phyloP scores from a whole-genome alignment of 768 basidiomycete species.

The Tephrocybe rancida region DNA sequence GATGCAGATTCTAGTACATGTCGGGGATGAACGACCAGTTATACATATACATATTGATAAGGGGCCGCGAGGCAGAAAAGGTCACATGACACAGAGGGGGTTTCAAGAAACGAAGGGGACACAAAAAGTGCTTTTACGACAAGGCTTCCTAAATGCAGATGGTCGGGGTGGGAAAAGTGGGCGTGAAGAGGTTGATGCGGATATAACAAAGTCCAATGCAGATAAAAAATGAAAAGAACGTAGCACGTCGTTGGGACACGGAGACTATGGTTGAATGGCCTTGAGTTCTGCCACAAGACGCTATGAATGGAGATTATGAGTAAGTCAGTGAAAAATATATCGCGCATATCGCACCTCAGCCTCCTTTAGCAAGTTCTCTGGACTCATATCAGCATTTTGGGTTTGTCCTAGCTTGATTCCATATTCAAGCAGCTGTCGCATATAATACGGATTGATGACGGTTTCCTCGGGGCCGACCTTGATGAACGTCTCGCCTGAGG shows the following conservation, averaged over 20 bases:
- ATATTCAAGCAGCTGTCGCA: conserved; percentile 73
- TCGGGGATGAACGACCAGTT: conserved; percentile 4
- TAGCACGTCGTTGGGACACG: not conserved
- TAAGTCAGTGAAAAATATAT: not conserved
- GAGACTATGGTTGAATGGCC: conserved; percentile 36
- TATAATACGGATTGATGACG: conserved; percentile 78
- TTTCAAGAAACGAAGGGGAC: conserved; percentile 5
- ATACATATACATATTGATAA: conserved; percentile 17
- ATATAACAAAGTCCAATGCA: conserved; percentile 10
- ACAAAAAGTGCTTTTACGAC: conserved; percentile 9
- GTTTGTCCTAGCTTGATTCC: conserved; percentile 63
- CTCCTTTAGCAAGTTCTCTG: conserved; percentile 51
- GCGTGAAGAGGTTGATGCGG: conserved; percentile 8
- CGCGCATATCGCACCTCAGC: conserved; percentile 48
- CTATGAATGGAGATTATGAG: conserved; percentile 30
- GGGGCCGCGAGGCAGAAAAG: conserved; percentile 1
- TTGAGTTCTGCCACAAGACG: conserved; percentile 68
- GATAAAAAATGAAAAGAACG: conserved; percentile 6
- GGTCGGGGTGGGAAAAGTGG: conserved; percentile 7
- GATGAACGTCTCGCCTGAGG: conserved; percentile 5
- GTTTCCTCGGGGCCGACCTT: conserved; percentile 51
- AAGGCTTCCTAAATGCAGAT: conserved; percentile 7
- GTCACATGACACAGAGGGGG: conserved; percentile 4
- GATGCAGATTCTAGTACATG: conserved; percentile 19
- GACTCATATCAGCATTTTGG: conserved; percentile 40